A percentile compares a stretch with the other conserved stretches of the same genome.
Conservation (phyloP, 148 eudicot species). For the Rhododendron vialii region DNA sequence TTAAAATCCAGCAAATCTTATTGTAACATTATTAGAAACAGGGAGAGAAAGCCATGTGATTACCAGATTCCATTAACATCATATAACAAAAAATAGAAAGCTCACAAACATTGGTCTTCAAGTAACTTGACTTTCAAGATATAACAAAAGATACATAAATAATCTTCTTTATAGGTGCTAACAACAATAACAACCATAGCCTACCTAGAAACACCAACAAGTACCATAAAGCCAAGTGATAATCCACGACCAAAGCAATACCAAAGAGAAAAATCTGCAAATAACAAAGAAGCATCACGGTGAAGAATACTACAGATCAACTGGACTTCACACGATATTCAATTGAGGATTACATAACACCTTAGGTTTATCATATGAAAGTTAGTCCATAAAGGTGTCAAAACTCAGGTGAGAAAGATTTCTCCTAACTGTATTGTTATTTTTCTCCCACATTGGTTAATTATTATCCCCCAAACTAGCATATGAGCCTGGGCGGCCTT, state of each 20-base stretch:
- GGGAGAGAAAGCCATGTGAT: constrained; percentile 6
- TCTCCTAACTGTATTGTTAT: not conserved
- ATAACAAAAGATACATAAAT: not conserved
- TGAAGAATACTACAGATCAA: constrained; percentile 2
- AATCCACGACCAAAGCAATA: constrained; percentile 69
- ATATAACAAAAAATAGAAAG: not conserved
- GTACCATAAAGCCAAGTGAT: constrained; percentile 91
- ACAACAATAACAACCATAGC: constrained; percentile 11
- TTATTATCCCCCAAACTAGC: not conserved
- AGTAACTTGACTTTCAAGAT: not conserved
- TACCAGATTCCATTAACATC: constrained; percentile 2
- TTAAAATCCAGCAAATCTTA: not conserved
- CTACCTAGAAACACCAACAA: constrained; percentile 67
- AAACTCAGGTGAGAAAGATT: not conserved
- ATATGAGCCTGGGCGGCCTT: not conserved
- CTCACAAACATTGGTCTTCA: not conserved
- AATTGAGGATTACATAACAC: not conserved
- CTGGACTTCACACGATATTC: not conserved
- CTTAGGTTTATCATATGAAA: not conserved
- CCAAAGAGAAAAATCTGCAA: constrained; percentile 78
- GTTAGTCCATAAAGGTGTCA: not conserved
- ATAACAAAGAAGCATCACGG: constrained; percentile 7
- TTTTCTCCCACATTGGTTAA: not conserved
- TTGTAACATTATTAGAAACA: not conserved
- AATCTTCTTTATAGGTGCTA: not conserved